phyloP scores from a whole-genome alignment of 2,329 filamentous ascomycete genomes.

The Colletotrichum tropicicola region DNA sequence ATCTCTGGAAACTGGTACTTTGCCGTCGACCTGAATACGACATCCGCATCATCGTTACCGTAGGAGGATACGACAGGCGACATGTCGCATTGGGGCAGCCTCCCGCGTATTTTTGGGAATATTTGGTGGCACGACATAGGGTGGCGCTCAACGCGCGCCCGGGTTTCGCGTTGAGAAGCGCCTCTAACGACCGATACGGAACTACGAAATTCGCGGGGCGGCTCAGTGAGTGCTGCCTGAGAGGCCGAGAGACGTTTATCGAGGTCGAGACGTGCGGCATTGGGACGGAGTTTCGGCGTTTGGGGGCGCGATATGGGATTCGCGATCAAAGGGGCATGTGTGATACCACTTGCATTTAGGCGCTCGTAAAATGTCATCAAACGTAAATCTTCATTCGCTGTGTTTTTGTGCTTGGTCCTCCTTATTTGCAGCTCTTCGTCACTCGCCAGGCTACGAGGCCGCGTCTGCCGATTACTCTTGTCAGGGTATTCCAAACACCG shows the following conservation, averaged over 20 bases:
- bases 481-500: slow-evolving; percentile 76
- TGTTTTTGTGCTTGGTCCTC: neutral
- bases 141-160: neutral
- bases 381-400: slow-evolving; percentile 22
- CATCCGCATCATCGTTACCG: neutral
- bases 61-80: neutral
- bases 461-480: slow-evolving; percentile 71
- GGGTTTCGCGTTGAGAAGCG: too few species aligned
- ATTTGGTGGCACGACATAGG: too few species aligned
- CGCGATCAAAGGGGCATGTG: neutral
- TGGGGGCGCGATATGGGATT: neutral
- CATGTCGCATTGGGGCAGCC: too few species aligned
- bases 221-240: neutral
- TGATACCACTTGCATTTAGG: slow-evolving; percentile 18
- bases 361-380: slow-evolving; percentile 20
- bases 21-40: slow-evolving; percentile 17
- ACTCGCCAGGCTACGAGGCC: slow-evolving; percentile 71
- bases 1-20: slow-evolving; percentile 24
- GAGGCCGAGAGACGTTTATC: neutral
- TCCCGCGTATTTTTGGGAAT: too few species aligned
- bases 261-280: neutral
- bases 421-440: slow-evolving; percentile 64
- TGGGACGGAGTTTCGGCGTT: neutral
- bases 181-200: neutral
- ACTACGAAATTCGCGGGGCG: too few species aligned